phyloP scores from a whole-genome alignment of 2,329 filamentous ascomycete species.

The Exophiala sp. region DNA sequence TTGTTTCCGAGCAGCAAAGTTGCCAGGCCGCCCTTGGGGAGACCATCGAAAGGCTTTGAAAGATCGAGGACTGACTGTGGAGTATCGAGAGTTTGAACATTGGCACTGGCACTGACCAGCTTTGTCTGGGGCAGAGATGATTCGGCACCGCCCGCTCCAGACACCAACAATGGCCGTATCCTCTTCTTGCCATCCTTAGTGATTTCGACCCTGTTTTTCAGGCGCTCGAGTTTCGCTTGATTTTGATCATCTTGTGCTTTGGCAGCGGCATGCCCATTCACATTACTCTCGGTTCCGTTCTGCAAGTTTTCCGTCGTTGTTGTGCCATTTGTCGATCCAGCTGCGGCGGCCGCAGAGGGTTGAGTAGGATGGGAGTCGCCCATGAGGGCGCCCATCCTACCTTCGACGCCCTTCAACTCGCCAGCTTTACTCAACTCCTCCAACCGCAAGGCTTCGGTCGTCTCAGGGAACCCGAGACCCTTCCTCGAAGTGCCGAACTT shows the following conservation, averaged over 20 bases:
- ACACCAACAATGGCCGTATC: slow-evolving; percentile 85
- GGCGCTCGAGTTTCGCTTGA: slow-evolving; percentile 55
- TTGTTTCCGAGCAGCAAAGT: slow-evolving; percentile 89
- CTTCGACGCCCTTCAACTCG: slow-evolving; percentile 83
- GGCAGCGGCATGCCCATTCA: slow-evolving; percentile 28
- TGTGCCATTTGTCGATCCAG: slow-evolving; percentile 41
- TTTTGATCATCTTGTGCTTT: slow-evolving; percentile 47
- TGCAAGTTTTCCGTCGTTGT: slow-evolving; percentile 34
- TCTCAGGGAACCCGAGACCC: slow-evolving; percentile 85
- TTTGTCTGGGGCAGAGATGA: slow-evolving; percentile 86
- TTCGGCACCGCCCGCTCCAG: slow-evolving; percentile 76
- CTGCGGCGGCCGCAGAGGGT: slow-evolving; percentile 33
- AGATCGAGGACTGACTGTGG: slow-evolving; percentile 82
- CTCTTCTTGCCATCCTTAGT: slow-evolving; percentile 97
- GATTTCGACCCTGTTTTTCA: slow-evolving; percentile 89
- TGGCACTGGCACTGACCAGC: slow-evolving; percentile 68
- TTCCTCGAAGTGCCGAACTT: slow-evolving; percentile 87
- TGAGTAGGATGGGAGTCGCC: slow-evolving; percentile 61
- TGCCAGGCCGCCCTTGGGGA: slow-evolving; percentile 82
- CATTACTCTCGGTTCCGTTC: slow-evolving; percentile 32
- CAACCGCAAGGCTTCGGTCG: slow-evolving; percentile 76
- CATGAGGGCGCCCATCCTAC: slow-evolving; percentile 97
- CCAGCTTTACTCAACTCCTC: slow-evolving; percentile 90
- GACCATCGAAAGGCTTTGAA: slow-evolving; percentile 85
- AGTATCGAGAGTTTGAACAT: slow-evolving; percentile 37